Evolutionary conservation across 192 early-diverging fungal species (phyloP).

Genomic region (Borealophlyctis nickersoniae): DNA sequence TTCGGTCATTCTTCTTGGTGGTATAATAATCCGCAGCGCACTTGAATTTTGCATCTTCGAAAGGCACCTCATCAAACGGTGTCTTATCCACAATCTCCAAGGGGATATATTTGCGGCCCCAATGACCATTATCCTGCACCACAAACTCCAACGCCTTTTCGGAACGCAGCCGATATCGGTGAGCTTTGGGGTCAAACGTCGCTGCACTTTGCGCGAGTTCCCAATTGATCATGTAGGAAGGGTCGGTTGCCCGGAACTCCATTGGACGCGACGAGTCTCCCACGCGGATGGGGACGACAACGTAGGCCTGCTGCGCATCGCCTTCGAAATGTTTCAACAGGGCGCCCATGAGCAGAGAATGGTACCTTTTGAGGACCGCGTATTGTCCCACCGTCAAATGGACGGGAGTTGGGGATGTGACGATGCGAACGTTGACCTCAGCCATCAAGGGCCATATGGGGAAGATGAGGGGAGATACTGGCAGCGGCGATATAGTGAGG

Average conservation of each 20-base stretch:
- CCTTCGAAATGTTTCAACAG: slow-evolving; percentile 19
- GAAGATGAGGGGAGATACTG: slow-evolving; percentile 11
- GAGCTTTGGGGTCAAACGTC: background rate
- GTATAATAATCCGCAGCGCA: slow-evolving; percentile 24
- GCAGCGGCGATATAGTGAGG: slow-evolving; percentile 13
- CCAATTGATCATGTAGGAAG: slow-evolving; percentile 19
- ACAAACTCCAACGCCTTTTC: slow-evolving; percentile 3
- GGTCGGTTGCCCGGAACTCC: background rate
- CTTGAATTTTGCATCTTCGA: slow-evolving; percentile 19
- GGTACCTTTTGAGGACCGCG: slow-evolving; percentile 4
- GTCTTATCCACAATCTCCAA: slow-evolving; percentile 13
- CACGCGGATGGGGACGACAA: slow-evolving; percentile 15
- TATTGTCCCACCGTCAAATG: slow-evolving; percentile 12
- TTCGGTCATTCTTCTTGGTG: slow-evolving; percentile 3
- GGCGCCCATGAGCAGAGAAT: slow-evolving; percentile 7
- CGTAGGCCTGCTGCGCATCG: slow-evolving; percentile 6
- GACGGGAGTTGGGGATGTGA: slow-evolving; percentile 7
- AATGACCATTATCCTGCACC: slow-evolving; percentile 4
- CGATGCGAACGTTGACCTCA: slow-evolving; percentile 8
- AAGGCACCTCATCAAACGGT: slow-evolving; percentile 24
- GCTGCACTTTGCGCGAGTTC: background rate
- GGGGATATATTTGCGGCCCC: slow-evolving; percentile 8
- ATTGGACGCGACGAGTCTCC: background rate
- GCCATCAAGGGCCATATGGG: slow-evolving; percentile 17
- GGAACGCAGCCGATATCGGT: background rate